Evolutionary conservation across 768 basidiomycete species (phyloP).

Genomic region (Pleurotus giganteus): DNA sequence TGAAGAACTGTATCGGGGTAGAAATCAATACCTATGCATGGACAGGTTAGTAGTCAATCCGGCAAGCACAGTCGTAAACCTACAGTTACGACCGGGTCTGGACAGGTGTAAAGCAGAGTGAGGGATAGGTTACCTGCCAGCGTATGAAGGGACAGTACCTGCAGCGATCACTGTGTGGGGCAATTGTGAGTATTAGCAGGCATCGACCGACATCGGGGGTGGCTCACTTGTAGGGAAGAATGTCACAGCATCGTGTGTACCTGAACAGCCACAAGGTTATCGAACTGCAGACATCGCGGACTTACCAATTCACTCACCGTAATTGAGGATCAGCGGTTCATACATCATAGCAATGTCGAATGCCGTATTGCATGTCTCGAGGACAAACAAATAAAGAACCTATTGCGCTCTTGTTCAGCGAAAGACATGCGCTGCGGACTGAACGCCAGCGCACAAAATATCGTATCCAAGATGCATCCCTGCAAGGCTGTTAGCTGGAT

Average conservation of each 20-base stretch:
- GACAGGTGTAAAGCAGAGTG: background rate
- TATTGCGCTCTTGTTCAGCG: background rate
- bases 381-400: conserved; percentile 16
- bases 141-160: conserved; percentile 17
- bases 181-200: background rate
- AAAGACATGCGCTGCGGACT: background rate
- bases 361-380: conserved; percentile 16
- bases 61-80: conserved; percentile 4
- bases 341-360: conserved; percentile 17
- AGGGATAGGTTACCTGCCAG: background rate
- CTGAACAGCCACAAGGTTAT: background rate
- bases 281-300: background rate
- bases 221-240: conserved; percentile 27
- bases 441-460: conserved; percentile 24
- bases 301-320: conserved; percentile 1
- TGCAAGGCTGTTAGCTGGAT: conserved; percentile 7
- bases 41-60: background rate
- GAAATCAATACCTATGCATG: conserved; percentile 3
- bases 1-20: conserved; percentile 5
- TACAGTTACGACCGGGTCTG: conserved; percentile 34
- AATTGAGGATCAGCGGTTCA: conserved; percentile 15
- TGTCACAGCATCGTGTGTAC: conserved; percentile 11
- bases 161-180: conserved; percentile 25
- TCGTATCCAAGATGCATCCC: conserved; percentile 31
- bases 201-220: background rate